A percentile compares a stretch with the other conserved stretches of the same genome.
Conservation (phyloP, 1,284 basidiomycete species). For the Ganoderma resinaceum region DNA sequence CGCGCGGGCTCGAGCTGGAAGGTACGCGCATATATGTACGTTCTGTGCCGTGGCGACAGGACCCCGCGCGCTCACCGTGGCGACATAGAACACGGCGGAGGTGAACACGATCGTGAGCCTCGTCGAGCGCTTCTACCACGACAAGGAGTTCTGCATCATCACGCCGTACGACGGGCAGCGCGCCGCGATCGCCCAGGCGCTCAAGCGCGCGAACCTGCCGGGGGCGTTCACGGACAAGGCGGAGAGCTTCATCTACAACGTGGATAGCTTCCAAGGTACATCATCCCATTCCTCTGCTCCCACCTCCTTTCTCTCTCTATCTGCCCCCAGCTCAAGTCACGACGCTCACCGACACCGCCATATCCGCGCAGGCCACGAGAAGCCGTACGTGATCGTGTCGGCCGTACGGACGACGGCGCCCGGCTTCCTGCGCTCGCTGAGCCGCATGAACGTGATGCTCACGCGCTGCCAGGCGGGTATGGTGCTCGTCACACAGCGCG, state of each 20-base stretch:
- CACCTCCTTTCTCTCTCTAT: too few relatives aligned
- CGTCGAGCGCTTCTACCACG: conserved; percentile 41
- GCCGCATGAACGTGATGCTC: conserved; percentile 73
- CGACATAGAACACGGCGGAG: conserved; percentile 51
- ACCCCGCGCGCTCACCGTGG: too few relatives aligned
- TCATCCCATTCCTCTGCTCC: background rate
- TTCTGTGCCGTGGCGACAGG: too few relatives aligned
- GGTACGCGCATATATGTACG: conserved; percentile 38
- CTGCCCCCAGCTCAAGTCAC: background rate
- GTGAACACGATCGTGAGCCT: conserved; percentile 47
- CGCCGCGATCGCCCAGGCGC: conserved; percentile 51
- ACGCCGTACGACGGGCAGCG: conserved; percentile 78
- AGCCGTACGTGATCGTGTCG: conserved; percentile 64
- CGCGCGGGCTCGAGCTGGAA: conserved; percentile 48
- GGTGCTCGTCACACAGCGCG: conserved; percentile 34
- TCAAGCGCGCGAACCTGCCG: conserved; percentile 52
- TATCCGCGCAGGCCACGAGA: conserved; percentile 38
- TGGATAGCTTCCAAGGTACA: conserved; percentile 73
- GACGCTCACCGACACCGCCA: background rate
- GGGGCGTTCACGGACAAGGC: conserved; percentile 41
- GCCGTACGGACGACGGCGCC: conserved; percentile 62
- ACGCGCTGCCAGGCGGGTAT: conserved; percentile 31
- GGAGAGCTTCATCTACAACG: conserved; percentile 59
- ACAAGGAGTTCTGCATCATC: conserved; percentile 57
- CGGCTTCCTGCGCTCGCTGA: conserved; percentile 64